phyloP scores from a whole-genome alignment of 2,329 filamentous ascomycete species.

The Arthrobotrys iridis region DNA sequence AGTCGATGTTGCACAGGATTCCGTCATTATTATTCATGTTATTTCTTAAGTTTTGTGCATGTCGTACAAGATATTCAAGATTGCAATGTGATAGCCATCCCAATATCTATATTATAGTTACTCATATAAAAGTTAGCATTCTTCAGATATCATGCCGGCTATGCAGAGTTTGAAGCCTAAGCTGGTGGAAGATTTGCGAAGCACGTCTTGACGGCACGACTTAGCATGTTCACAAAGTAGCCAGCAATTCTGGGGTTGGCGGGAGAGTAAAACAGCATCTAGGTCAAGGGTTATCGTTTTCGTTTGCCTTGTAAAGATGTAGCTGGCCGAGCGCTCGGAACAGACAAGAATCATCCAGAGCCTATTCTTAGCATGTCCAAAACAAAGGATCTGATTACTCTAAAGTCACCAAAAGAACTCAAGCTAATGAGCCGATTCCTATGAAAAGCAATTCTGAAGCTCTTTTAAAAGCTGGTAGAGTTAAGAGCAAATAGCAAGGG shows the following conservation, averaged over 20 bases:
- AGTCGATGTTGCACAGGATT: conserved; percentile 13
- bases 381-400: conserved; percentile 4
- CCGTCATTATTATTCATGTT: background rate
- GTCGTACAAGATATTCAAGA: too few relatives aligned
- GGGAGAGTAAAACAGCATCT: too few relatives aligned
- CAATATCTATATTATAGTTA: too few relatives aligned
- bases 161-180: too few relatives aligned
- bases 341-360: background rate
- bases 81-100: too few relatives aligned
- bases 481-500: background rate
- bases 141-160: too few relatives aligned
- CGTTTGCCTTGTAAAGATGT: background rate
- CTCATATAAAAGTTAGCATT: background rate
- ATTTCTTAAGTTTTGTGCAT: too few relatives aligned
- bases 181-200: too few relatives aligned
- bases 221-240: too few relatives aligned
- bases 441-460: conserved; percentile 12
- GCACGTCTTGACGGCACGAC: too few relatives aligned
- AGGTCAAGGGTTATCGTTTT: background rate
- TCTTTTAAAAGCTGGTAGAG: conserved; percentile 8
- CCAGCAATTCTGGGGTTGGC: too few relatives aligned
- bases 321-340: background rate
- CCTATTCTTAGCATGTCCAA: background rate
- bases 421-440: background rate
- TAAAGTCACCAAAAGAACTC: background rate